phyloP scores from a whole-genome alignment of 441 rosid species.

The Jatropha multifida region DNA sequence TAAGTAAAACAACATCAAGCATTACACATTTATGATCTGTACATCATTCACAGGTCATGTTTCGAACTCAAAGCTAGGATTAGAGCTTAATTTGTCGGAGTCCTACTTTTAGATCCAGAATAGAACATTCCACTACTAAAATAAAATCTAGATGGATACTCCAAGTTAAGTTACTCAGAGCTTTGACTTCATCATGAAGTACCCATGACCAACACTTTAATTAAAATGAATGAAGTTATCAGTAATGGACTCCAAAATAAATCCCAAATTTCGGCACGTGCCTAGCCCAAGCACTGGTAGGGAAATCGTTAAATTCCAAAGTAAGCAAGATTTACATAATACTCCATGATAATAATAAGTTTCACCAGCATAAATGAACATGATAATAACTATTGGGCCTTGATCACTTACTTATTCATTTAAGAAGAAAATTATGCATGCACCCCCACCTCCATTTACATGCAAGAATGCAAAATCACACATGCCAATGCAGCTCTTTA shows the following conservation, averaged over 20 bases:
- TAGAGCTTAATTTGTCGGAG: not conserved
- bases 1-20: too few relatives aligned
- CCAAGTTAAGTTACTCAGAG: not conserved
- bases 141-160: not conserved
- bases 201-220: not conserved
- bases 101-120: not conserved
- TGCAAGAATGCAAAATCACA: not conserved
- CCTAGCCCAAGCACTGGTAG: not conserved
- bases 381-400: not conserved
- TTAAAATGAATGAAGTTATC: not conserved
- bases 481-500: not conserved
- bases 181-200: not conserved
- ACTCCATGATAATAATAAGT: not conserved
- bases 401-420: not conserved
- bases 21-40: too few relatives aligned
- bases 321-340: not conserved
- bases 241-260: not conserved
- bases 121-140: not conserved
- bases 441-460: not conserved
- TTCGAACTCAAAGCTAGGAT: not conserved
- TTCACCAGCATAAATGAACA: not conserved
- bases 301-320: not conserved
- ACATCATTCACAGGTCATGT: too few relatives aligned
- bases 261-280: not conserved
- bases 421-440: not conserved